A percentile compares a stretch with the other conserved stretches of the same genome.
Conservation (phyloP, 495 filamentous ascomycete genomes). For the Penicillium psychrofluorescens region DNA sequence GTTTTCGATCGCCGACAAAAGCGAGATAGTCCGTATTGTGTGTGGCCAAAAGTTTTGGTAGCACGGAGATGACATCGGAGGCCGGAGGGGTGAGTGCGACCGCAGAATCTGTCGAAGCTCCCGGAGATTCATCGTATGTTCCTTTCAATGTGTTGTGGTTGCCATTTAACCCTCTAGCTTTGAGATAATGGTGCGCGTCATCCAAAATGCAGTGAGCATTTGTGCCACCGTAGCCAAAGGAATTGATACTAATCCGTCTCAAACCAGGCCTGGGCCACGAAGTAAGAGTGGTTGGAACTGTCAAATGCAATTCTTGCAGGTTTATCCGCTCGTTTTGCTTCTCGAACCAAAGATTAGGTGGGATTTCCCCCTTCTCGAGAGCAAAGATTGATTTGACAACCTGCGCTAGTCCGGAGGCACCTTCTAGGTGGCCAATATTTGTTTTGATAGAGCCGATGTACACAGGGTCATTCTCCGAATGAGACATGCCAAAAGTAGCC, state of each 20-base stretch:
- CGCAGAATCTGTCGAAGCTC: too few species aligned
- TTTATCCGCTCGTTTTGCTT: constrained; percentile 17
- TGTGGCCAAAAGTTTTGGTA: too few species aligned
- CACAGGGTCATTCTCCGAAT: constrained; percentile 9
- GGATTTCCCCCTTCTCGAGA: constrained; percentile 22
- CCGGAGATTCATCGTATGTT: background rate
- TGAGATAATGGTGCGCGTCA: constrained; percentile 1
- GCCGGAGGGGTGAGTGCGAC: too few species aligned
- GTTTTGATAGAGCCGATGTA: constrained; percentile 22
- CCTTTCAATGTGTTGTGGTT: too few species aligned
- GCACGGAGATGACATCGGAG: too few species aligned
- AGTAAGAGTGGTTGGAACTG: background rate
- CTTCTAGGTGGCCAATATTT: constrained; percentile 28
- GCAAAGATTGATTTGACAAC: constrained; percentile 37
- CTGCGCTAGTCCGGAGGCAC: constrained; percentile 32
- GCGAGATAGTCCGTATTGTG: too few species aligned
- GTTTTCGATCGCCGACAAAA: too few species aligned
- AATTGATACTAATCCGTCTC: constrained; percentile 32
- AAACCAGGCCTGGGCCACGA: background rate
- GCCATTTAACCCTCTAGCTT: background rate
- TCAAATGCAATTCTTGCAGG: constrained; percentile 26
- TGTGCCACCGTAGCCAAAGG: constrained; percentile 43
- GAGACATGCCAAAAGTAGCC: constrained; percentile 9
- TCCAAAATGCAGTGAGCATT: constrained; percentile 38
- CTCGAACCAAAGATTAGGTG: constrained; percentile 19